Conservation (phyloP, 306 rosid genomes). For the Cyclanthera cordifolia region DNA sequence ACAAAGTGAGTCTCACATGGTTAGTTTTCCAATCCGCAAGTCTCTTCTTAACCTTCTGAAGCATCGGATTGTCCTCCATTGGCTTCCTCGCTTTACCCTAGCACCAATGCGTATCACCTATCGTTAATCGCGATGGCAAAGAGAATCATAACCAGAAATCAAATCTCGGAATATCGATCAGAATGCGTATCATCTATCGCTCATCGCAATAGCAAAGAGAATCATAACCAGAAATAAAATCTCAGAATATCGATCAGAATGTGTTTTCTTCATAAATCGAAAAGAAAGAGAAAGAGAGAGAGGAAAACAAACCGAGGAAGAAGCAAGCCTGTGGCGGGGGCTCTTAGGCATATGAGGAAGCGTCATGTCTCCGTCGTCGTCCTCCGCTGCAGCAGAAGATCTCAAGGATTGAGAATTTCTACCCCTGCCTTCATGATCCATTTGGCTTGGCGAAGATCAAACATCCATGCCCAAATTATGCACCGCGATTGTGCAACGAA, state of each 20-base stretch:
- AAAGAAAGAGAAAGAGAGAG: slow-evolving; percentile 13
- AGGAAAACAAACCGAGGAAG: slow-evolving; percentile 14
- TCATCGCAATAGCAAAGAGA: background rate
- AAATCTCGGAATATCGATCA: background rate
- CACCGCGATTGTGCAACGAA: background rate
- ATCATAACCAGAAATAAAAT: background rate
- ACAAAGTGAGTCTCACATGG: slow-evolving; percentile 22
- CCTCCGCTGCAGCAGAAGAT: background rate
- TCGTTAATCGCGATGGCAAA: slow-evolving; percentile 1
- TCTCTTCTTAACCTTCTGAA: slow-evolving; percentile 24
- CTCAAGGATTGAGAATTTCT: background rate
- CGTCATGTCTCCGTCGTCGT: slow-evolving; percentile 16
- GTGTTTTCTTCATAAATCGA: slow-evolving; percentile 7
- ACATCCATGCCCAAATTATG: background rate
- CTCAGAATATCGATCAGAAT: slow-evolving; percentile 5
- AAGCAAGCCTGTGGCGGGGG: slow-evolving; percentile 18
- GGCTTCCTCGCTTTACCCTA: slow-evolving; percentile 38
- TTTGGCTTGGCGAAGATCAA: background rate
- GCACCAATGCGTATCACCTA: slow-evolving; percentile 22
- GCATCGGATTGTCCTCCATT: slow-evolving; percentile 28
- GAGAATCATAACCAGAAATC: background rate
- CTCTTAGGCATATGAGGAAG: slow-evolving; percentile 20
- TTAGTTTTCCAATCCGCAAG: slow-evolving; percentile 22
- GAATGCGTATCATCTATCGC: slow-evolving; percentile 20
- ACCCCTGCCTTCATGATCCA: background rate